Evolutionary conservation across 1,284 basidiomycete species (phyloP), one percentile per base, ranked within the genome.

Genomic region (Papiliotrema laurentii): DNA sequence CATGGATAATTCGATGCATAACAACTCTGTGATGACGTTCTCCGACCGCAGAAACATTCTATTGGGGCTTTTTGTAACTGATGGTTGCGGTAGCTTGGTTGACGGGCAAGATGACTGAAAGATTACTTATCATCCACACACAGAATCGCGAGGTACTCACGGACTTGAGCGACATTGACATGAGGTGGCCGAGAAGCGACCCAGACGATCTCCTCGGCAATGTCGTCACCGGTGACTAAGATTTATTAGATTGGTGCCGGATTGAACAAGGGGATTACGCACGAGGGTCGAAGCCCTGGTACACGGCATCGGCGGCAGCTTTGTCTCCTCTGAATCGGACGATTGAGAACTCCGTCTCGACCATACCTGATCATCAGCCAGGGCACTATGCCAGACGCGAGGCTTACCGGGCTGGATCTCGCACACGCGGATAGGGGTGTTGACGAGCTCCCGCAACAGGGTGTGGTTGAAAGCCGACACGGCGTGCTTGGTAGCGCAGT

Each of bases 191-290:
- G 54, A 3, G 61, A 64, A 3, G 70, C 69, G 13, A 53, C 50
- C 70, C 70, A 99, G 11, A 97, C 91, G 63, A 99, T 94, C 73
- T 98, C 91, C 73, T 98, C 93, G 1, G 94, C 94, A 46, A 94
- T 86, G 67, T 94, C 90, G 51, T 84, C 78, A 9, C 85, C 85
- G 2, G 81, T 80, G 66, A 91, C 86, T 68, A 33, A n/a, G 40
- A 3, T 7, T n/a, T 13, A 38, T 22, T 21, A 14, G 4, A 1
- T 42, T 25, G 1, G 22, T 11, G 27, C 16, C 14, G 22, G 10
- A 36, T n/a, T 18, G 34, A 10, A n/a, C n/a, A n/a, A n/a, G n/a
- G n/a, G n/a, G n/a, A n/a, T 11, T 19, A 60, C 68, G 57, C 30
- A 71, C 69, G 52, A 83, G 71, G 62, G 45, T 66, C 47, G 35